A percentile compares a stretch with the other conserved stretches of the same genome.
Conservation (phyloP, 1,284 basidiomycete species). For the Abortiporus biennis region DNA sequence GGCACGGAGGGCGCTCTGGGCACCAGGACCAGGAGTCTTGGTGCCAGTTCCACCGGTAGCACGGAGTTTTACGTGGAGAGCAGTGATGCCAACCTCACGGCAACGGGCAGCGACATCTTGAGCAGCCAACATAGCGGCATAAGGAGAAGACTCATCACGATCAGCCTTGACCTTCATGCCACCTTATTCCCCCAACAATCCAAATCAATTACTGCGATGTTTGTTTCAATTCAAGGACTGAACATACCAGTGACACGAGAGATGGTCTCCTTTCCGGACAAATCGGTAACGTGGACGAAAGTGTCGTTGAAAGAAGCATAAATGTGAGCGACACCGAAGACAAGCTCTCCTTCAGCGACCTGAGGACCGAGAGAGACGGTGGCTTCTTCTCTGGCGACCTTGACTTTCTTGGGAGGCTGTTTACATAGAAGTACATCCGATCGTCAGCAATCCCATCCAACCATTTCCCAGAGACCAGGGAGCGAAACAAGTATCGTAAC, state of each 20-base stretch:
- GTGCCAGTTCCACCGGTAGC: conserved; percentile 98
- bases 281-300: conserved; percentile 99
- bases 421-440: conserved; percentile 28
- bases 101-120: conserved; percentile 96
- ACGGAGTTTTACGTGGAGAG: conserved; percentile 96
- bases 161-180: conserved; percentile 99
- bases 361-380: conserved; percentile 90
- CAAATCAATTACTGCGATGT: neutral
- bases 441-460: conserved; percentile 38
- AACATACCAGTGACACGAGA: conserved; percentile 90
- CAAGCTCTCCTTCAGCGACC: conserved; percentile 91
- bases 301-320: conserved; percentile 99
- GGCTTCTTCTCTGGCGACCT: conserved; percentile 73
- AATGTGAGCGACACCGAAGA: conserved; percentile 96
- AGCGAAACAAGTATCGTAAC: conserved; percentile 2
- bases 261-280: conserved; percentile 98
- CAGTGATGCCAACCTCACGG: conserved; percentile 98
- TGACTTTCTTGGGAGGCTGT: conserved; percentile 76
- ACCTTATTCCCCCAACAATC: conserved; percentile 36
- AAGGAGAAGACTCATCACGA: conserved; percentile 98
- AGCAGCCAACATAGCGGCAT: conserved; percentile 99
- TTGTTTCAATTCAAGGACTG: neutral
- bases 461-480: conserved; percentile 7
- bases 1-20: conserved; percentile 96
- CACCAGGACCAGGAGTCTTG: conserved; percentile 98